A percentile compares a stretch with the other conserved stretches of the same genome.
phyloP scores from a whole-genome alignment of 495 filamentous ascomycete genomes.

The Letharia columbiana region DNA sequence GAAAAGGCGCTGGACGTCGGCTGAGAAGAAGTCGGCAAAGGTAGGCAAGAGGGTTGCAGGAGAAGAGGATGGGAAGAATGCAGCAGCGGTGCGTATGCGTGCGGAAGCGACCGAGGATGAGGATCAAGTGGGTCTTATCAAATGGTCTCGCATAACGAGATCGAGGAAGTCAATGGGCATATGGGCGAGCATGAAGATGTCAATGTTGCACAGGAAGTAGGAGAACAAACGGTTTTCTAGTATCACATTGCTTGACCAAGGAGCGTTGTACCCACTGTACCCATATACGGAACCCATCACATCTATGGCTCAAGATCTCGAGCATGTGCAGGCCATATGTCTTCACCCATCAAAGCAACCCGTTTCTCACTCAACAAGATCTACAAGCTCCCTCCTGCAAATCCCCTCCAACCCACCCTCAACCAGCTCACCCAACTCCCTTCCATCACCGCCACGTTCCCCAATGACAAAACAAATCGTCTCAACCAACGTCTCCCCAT shows the following conservation, averaged over 20 bases:
- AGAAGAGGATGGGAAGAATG: background rate
- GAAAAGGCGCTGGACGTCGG: background rate
- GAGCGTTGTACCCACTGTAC: background rate
- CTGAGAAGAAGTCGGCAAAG: background rate
- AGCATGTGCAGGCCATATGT: background rate
- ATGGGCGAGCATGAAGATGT: background rate
- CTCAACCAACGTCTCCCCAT: conserved; percentile 52
- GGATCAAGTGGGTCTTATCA: background rate
- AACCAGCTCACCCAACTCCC: conserved; percentile 13
- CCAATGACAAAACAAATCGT: conserved; percentile 39
- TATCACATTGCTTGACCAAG: background rate
- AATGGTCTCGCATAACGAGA: background rate
- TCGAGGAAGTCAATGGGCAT: background rate
- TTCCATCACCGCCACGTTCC: conserved; percentile 35
- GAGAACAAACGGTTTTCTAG: background rate
- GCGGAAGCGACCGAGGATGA: background rate
- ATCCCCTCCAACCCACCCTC: conserved; percentile 20
- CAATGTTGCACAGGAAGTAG: background rate
- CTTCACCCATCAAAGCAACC: background rate
- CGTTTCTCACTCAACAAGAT: background rate
- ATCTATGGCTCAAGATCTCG: background rate
- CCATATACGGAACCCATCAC: background rate
- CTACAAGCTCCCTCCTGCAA: conserved; percentile 10
- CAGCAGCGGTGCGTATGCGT: background rate
- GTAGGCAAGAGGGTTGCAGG: background rate